Evolutionary conservation across 768 basidiomycete species (phyloP), one percentile per base, ranked within the genome.

Genomic region (Hygrophorus pudorinus): DNA sequence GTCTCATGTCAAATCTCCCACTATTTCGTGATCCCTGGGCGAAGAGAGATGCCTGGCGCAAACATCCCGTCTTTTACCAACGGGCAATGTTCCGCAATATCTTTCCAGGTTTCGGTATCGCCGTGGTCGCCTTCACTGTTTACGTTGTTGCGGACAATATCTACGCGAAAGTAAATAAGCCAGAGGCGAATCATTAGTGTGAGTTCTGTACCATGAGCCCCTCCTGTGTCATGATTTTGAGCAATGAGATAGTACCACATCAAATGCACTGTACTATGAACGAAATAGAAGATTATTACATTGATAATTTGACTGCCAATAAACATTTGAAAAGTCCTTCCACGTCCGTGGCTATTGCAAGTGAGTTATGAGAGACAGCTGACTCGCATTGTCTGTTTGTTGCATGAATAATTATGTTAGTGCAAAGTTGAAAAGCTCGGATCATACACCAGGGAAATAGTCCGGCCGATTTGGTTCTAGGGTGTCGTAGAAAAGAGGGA

Each of bases 81-180:
- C 78, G 81, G 33, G 74, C 76, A 53, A 92, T 92, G 87, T 82
- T 97, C 68, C 70, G 82, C 55, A 90, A 77, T 68, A 61, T 94
- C 51, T 92, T 97, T 63, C 94, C 94, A 28, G 94, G 94, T 31
- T 86, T 98, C 57, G 93, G 92, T 38, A 89, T 90, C 45, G 94
- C 88, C 29, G 73, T 90, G 40, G 88, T 83, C 42, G 87, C 91
- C 1, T 98, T 98, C 69, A 82, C 88, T 27, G 81, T 77, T 46
- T 98, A 97, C 56, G 90, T 97, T 27, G 63, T 87, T 28, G 85
- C 71, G 21, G 93, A 96, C 63, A 90, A 89, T 58, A 46, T 84
- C 24, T 72, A 73, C 52, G 55, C 65, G 40, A 75, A 68, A 43
- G 66, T 66, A 38, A 53, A 50, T 20, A 53, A 55, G 34, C 53